Conservation (phyloP, 2,329 filamentous ascomycete species). For the Ophiocordyceps camponoti-saundersi region DNA sequence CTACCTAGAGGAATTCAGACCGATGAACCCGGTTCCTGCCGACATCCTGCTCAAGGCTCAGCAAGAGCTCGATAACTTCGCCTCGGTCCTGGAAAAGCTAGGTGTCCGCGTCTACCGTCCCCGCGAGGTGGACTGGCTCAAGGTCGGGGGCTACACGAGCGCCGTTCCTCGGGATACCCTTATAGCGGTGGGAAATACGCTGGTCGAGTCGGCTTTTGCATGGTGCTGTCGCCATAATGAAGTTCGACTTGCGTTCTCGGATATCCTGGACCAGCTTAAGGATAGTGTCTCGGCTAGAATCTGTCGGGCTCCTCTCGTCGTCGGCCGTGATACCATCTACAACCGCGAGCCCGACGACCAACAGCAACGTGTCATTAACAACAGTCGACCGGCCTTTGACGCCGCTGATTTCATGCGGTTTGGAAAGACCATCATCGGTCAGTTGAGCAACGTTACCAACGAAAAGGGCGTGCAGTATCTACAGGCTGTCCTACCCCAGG, state of each 20-base stretch:
- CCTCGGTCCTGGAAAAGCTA: background rate
- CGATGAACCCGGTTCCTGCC: background rate
- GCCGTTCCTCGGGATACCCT: conserved; percentile 1
- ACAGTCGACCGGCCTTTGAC: conserved; percentile 1
- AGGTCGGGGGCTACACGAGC: conserved; percentile 1
- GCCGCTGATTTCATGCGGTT: conserved; percentile 2
- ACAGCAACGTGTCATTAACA: background rate
- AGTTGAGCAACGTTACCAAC: conserved; percentile 2
- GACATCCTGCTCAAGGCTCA: conserved; percentile 1
- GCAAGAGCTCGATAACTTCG: conserved; percentile 1
- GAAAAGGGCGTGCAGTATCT: conserved; percentile 1
- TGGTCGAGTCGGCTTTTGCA: conserved; percentile 1
- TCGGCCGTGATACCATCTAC: conserved; percentile 1
- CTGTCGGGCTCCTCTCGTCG: background rate
- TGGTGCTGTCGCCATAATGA: conserved; percentile 1
- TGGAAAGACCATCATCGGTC: conserved; percentile 1
- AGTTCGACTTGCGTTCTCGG: background rate
- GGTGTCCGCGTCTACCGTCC: conserved; percentile 1
- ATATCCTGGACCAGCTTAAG: background rate
- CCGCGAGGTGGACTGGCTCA: background rate
- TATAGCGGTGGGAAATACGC: background rate
- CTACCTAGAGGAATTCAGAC: background rate
- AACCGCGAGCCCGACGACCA: background rate
- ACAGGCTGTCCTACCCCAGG: background rate
- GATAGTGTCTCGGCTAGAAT: background rate